A percentile compares a stretch with the other conserved stretches of the same genome.
These are phyloP conservation scores for Globisporangium okanoganense DNA, from an alignment of 352 stramenopile species.

Conservation along the genomic window DNA sequence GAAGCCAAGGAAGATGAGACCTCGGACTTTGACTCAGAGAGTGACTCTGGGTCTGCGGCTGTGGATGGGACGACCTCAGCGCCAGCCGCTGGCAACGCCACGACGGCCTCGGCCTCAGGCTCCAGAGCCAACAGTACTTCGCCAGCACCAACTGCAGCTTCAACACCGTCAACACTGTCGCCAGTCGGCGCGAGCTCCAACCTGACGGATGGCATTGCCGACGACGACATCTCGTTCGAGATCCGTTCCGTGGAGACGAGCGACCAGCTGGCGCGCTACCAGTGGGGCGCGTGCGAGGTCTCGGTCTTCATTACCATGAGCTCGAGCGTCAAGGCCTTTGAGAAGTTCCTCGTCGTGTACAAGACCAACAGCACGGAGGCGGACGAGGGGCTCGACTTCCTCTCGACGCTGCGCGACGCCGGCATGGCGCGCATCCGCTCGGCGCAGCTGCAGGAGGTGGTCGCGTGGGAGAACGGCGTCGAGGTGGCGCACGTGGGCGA, in stretches of 20 bases:
- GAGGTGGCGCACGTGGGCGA: slow-evolving; percentile 34
- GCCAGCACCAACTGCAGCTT: slow-evolving; percentile 1
- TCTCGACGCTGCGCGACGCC: slow-evolving; percentile 23
- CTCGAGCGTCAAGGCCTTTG: slow-evolving; percentile 31
- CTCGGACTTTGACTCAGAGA: background rate
- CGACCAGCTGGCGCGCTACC: slow-evolving; percentile 24
- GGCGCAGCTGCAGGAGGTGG: slow-evolving; percentile 27
- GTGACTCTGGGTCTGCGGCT: background rate
- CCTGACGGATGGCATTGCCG: background rate
- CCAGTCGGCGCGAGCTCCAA: background rate
- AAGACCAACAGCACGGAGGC: slow-evolving; percentile 19
- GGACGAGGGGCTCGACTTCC: slow-evolving; percentile 18
- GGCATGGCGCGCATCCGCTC: slow-evolving; percentile 34
- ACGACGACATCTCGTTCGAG: slow-evolving; percentile 24
- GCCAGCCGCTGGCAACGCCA: background rate
- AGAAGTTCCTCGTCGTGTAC: slow-evolving; percentile 38
- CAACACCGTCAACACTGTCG: background rate
- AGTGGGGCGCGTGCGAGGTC: slow-evolving; percentile 34
- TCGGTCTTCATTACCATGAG: slow-evolving; percentile 34
- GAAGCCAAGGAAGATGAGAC: background rate
- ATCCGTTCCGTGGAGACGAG: slow-evolving; percentile 28
- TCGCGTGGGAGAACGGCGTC: slow-evolving; percentile 32
- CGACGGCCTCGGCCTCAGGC: background rate
- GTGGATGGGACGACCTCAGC: background rate
- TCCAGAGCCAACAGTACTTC: background rate